Evolutionary conservation across 192 early-diverging fungal species (phyloP), one percentile per base, ranked within the genome.

Genomic region (Umbelopsis ramanniana): DNA sequence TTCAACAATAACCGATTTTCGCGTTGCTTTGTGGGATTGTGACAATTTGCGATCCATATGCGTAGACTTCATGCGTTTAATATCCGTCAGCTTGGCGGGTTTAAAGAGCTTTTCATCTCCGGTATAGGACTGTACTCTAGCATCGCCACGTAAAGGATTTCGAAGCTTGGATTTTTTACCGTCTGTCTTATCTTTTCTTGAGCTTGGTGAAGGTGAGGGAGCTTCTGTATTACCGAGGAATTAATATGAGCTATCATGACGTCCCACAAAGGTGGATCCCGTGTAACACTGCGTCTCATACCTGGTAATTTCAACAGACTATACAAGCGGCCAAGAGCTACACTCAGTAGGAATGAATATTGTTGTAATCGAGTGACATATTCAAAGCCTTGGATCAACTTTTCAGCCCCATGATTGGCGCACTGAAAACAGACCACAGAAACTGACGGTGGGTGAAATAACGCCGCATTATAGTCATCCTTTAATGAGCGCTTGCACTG

Each of bases 331-430:
- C 90, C 90, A 55, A 97, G 82, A 7, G 95, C 94, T 19, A 93
- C 91, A 14, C 91, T 85, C 79, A 98, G 81, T 35, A 98, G 75
- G 77, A 95, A 98, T 60, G 91, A 91, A 80, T 95, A 98, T 84
- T 97, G 95, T 74, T 93, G 86, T 47, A 98, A 83, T 75, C 95
- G 92, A 17, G 95, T 90, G 14, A 96, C 87, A 77, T 89, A 84
- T 71, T 88, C 84, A 71, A 95, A 92, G 8, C 89, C 74, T 29
- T 72, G 19, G 38, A 55, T 76, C 77, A 35, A 53, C 24, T 52
- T 52, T 55, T 74, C 60, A 19, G 55, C 24, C 24, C 24, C 26
- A 14, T 19, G 29, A 17, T 37, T 47, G 12, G 72, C 43, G 26
- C 79, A 81, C 14, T 46, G 35, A 22, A 46, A 43, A 47, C 79